Evolutionary conservation across 2,329 filamentous ascomycete species (phyloP).

Genomic region (Bertia moriformis): DNA sequence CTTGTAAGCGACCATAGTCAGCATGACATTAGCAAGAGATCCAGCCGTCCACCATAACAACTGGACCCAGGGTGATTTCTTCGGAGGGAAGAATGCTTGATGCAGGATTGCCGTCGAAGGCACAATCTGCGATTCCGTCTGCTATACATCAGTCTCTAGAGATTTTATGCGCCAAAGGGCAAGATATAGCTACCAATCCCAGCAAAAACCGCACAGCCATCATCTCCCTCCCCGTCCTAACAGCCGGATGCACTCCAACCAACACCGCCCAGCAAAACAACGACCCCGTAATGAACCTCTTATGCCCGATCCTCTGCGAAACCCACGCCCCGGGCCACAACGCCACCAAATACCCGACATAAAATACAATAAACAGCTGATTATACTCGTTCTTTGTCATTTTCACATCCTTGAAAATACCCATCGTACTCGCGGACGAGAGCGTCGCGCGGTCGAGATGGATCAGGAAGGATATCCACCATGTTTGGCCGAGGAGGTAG

Average conservation of each 20-base stretch:
- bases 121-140: slow-evolving; percentile 12
- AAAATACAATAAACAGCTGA: slow-evolving; percentile 9
- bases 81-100: slow-evolving; percentile 12
- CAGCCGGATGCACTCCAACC: slow-evolving; percentile 8
- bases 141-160: no score
- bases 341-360: slow-evolving; percentile 9
- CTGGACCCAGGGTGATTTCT: slow-evolving; percentile 12
- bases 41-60: slow-evolving; percentile 13
- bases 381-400: slow-evolving; percentile 9
- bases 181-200: slow-evolving; percentile 7
- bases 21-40: slow-evolving; percentile 11
- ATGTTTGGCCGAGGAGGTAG: slow-evolving; percentile 9
- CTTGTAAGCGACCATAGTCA: slow-evolving; percentile 13
- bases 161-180: no score
- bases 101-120: slow-evolving; percentile 12
- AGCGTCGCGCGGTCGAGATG: slow-evolving; percentile 11
- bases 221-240: slow-evolving; percentile 8
- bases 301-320: slow-evolving; percentile 9
- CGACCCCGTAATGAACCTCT: slow-evolving; percentile 8
- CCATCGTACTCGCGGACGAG: slow-evolving; percentile 9
- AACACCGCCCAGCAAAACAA: slow-evolving; percentile 8
- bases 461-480: no score
- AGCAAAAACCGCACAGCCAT: slow-evolving; percentile 9
- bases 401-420: slow-evolving; percentile 9
- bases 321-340: slow-evolving; percentile 9